Evolutionary conservation across 768 basidiomycete genomes (phyloP), one percentile per base, ranked within the genome.

Genomic region (Lenzites betulinus): DNA sequence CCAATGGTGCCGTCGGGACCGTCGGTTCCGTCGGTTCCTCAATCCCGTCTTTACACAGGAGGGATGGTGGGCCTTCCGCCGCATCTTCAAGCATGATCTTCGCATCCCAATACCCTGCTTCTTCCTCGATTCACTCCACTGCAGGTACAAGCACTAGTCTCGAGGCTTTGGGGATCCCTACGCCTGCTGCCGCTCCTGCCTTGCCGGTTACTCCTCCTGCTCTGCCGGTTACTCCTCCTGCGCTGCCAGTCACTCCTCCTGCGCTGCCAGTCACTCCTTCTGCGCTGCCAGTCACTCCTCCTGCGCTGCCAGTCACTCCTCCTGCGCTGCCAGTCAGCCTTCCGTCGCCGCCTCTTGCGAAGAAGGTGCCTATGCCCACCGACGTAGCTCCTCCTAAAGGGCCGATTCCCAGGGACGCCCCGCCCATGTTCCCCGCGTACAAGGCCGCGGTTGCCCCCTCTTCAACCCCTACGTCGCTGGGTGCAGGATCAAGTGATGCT

Each of bases 281-380:
- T 61, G 3, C 23, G 36, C 43, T 62, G 66, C 3, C 66, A 64
- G 0, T 18, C 64, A 25, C 62, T 66, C 18, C 66, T 66, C 9
- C 41, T 43, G 18, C 66, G 64, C 63, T 64, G 66, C 33, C 68
- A 3, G 38, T 66, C 8, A 38, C 51, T 25, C 33, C 53, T 25
- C 25, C 48, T 20, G 23, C 58, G 36, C 43, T 62, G 66, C 3
- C 66, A 64, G 0, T 18, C 64, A 25, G 60, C 66, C 18, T 64
- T 66, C 9, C 41, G 38, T 11, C 66, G 64, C 63, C 66, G 66
- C 33, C 68, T 20, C 18, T 54, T 12, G 3, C 47, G 13, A 38
- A 51, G 20, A 49, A 22, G 51, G 22, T 30, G 20, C 46, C 51
- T 8, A 20, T 51, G 1, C 53, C 57, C 7, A 39, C n/a, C 15